These are phyloP conservation scores for Hanseniaspora opuntiae DNA, from an alignment of 805 yeast genomes.

Conservation along the genomic window DNA sequence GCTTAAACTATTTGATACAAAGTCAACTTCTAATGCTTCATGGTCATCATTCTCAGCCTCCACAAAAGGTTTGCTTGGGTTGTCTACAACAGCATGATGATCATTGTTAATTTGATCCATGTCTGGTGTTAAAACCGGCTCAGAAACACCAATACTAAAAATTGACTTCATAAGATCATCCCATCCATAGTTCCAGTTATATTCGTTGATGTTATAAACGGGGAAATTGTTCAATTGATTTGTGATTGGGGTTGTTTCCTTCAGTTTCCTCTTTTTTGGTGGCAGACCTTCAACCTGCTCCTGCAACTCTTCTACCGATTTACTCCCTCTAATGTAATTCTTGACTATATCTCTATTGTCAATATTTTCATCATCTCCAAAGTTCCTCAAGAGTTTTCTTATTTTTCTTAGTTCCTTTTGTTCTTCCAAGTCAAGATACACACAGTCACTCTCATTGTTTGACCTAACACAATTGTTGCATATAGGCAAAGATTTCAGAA, in stretches of 20 bases:
- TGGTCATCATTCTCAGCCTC: not conserved
- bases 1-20: not conserved
- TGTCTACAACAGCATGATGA: not conserved
- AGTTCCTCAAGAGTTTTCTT: conserved; percentile 1
- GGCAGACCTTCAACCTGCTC: not conserved
- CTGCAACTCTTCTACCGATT: not conserved
- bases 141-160: not conserved
- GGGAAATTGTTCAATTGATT: not conserved
- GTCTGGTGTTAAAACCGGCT: not conserved
- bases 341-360: not conserved
- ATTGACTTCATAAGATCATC: conserved; percentile 4
- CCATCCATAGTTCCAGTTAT: conserved; percentile 2
- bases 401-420: conserved; percentile 7
- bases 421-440: conserved; percentile 3
- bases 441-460: not conserved
- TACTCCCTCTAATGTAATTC: not conserved
- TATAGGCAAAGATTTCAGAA: not conserved
- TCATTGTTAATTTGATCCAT: not conserved
- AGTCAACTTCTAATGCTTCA: conserved; percentile 8
- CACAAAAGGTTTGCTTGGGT: not conserved
- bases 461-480: conserved; percentile 2
- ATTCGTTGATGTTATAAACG: not conserved
- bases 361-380: not conserved
- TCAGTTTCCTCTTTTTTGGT: not conserved
- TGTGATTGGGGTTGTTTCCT: not conserved